Conservation (phyloP, 2,329 filamentous ascomycete species). For the Colletotrichum tabaci region DNA sequence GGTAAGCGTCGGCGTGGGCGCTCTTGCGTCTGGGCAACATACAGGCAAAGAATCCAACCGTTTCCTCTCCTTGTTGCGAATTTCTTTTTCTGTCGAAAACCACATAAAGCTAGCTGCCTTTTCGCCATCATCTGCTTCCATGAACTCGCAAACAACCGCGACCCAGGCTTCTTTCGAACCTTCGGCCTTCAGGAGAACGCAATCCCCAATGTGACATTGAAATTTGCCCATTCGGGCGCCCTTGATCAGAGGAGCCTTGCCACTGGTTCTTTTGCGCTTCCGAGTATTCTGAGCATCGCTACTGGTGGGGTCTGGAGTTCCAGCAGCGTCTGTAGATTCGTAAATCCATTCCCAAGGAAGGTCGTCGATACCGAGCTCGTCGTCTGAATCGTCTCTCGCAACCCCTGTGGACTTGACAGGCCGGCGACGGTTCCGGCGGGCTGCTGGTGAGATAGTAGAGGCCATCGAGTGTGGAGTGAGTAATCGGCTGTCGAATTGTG, state of each 20-base stretch:
- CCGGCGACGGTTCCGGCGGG: neutral
- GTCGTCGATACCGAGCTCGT: slow-evolving; percentile 84
- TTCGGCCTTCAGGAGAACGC: slow-evolving; percentile 89
- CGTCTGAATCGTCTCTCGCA: slow-evolving; percentile 85
- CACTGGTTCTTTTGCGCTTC: slow-evolving; percentile 2
- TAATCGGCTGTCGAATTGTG: neutral
- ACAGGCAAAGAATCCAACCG: slow-evolving; percentile 82
- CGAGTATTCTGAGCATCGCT: neutral
- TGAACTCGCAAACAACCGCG: slow-evolving; percentile 87
- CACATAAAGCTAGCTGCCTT: slow-evolving; percentile 94
- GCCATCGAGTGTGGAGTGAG: neutral
- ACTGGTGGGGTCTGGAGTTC: neutral
- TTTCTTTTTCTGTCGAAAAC: slow-evolving; percentile 94
- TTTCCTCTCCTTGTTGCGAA: slow-evolving; percentile 87
- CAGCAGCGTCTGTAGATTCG: slow-evolving; percentile 50
- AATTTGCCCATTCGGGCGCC: slow-evolving; percentile 89
- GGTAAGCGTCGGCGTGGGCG: slow-evolving; percentile 6
- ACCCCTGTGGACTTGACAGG: slow-evolving; percentile 65
- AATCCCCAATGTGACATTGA: slow-evolving; percentile 85
- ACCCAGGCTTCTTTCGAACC: slow-evolving; percentile 92
- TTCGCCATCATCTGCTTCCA: slow-evolving; percentile 79
- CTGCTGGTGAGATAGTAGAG: neutral
- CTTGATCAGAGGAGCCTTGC: slow-evolving; percentile 66
- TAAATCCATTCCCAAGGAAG: slow-evolving; percentile 88
- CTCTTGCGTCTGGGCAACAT: slow-evolving; percentile 45